Evolutionary conservation across 2,329 filamentous ascomycete genomes (phyloP), one percentile per base, ranked within the genome.

Genomic region (Xylogone sp.): DNA sequence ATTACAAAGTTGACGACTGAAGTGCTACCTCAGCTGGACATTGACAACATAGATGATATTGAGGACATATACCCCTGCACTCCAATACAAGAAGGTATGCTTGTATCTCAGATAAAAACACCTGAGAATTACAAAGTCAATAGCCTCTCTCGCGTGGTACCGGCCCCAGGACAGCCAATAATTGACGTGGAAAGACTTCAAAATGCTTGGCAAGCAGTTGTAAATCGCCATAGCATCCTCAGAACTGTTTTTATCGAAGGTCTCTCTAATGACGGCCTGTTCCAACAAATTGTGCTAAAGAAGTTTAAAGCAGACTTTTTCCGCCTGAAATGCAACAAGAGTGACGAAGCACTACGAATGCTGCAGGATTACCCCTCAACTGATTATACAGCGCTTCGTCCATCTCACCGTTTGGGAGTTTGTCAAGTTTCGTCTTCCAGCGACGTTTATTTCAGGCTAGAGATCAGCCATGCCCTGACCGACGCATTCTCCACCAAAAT

Each of bases 401-500:
- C 74, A 3, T 69, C 73, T 24, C 75, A 78, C 59, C 67, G 69
- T 3, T 68, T 78, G 43, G 72, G 68, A 1, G 68, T 77, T 27
- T 74, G 72, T 49, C 65, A 71, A 50, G 75, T 72, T n/a, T n/a
- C n/a, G 1, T 60, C 62, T 3, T 56, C 59, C 1, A 63, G 64
- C 13, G 67, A 64, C 27, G 51, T 74, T 0, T 76, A 72, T 58
- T 69, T 70, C 19, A 73, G 71, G 34, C 61, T 78, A 13, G 74
- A 78, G 49, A 59, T 77, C 8, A 76, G 71, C 48, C 75, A 77
- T 53, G 71, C 70, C 3, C 70, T 74, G 16, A 74, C 73, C 60
- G 75, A 78, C 58, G 75, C 74, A 2, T 68, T 64, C 43, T 77
- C 75, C 0, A 71, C 75, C 22, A 68, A 72, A 0, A 70, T 75